Base-by-base conservation (phyloP, 2,329 filamentous ascomycete species). In the Aspergillus ustus region DNA sequence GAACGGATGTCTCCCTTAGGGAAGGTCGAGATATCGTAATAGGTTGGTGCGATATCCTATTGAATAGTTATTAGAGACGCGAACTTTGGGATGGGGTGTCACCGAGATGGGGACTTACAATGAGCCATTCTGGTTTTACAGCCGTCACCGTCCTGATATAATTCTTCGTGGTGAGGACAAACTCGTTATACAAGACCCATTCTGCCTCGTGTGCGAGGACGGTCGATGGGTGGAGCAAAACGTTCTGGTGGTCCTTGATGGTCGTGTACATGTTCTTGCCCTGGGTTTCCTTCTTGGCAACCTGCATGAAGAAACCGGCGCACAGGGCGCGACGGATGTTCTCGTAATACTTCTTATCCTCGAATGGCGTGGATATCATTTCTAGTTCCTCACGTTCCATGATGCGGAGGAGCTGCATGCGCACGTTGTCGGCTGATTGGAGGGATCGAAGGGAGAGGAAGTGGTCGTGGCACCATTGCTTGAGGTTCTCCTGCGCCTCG, bases 221-320 rank as follows among this genome's bases (percentile, higher is more conserved):
- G 0, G 93, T 97, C 67, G 91, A 95, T 2, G 95, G 95, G 79
- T 99, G 95, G 63, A 99, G 85, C 70, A 97, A 84, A 50, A 99
- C 95, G 51, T 87, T 90, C 80, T 98, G 94, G 72, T 97, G 91
- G 60, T 99, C 96, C 82, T 98, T 99, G 76, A 99, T 90, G 1
- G 95, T 99, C 66, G 89, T 88, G 80, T 99, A 99, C 46, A 91
- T 87, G 63, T 68, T 79, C 84, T 98, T 98, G 73, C 91, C 91
- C 31, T 87, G 89, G 55, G 87, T 87, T 73, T 98, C 93, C 75
- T 91, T 92, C 87, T 96, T 97, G 62, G 95, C 96, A 22, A 98
- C 92, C 77, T 99, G 95, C 95, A 99, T 99, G 84, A 99, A 99
- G 85, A 99, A 99, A 37, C 96, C 95, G 0, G 93, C 87, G 13